Percentiles rank a stretch among this genome's conserved stretches.
phyloP scores from a whole-genome alignment of 23 red algal species.

The Gracilaria caudata region DNA sequence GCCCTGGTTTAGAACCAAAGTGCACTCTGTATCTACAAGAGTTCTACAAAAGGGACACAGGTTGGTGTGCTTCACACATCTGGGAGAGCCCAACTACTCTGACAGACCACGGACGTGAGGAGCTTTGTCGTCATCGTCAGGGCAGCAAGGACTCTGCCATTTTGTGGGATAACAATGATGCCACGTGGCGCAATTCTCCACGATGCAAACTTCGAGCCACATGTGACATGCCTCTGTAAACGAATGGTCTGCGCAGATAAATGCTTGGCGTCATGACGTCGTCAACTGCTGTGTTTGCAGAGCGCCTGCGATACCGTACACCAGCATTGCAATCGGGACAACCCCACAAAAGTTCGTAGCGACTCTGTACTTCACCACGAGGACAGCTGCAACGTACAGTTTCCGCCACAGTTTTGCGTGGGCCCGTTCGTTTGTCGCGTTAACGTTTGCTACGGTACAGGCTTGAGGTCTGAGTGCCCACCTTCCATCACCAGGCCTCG shows the following conservation, averaged over 20 bases:
- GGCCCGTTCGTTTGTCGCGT: not conserved
- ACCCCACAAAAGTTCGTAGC: not conserved
- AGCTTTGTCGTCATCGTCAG: not conserved
- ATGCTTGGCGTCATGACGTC: not conserved
- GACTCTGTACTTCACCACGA: not conserved
- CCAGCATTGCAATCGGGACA: not conserved
- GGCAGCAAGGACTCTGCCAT: not conserved
- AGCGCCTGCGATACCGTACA: too few relatives aligned
- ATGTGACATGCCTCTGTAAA: not conserved
- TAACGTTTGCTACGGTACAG: not conserved
- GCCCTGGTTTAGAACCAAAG: too few relatives aligned
- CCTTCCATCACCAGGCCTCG: not conserved
- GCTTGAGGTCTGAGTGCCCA: not conserved
- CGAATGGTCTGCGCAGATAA: not conserved
- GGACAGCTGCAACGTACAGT: not conserved
- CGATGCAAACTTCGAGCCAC: not conserved
- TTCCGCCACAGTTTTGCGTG: not conserved
- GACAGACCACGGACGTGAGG: too few relatives aligned
- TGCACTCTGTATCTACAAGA: too few relatives aligned
- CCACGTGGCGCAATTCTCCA: conserved; percentile 13
- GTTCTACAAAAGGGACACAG: too few relatives aligned
- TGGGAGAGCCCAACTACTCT: too few relatives aligned
- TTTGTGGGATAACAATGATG: not conserved
- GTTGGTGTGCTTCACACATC: too few relatives aligned
- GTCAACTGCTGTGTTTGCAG: too few relatives aligned